Base-by-base conservation (phyloP, 2,329 filamentous ascomycete genomes). In the Fusarium tupiense region DNA sequence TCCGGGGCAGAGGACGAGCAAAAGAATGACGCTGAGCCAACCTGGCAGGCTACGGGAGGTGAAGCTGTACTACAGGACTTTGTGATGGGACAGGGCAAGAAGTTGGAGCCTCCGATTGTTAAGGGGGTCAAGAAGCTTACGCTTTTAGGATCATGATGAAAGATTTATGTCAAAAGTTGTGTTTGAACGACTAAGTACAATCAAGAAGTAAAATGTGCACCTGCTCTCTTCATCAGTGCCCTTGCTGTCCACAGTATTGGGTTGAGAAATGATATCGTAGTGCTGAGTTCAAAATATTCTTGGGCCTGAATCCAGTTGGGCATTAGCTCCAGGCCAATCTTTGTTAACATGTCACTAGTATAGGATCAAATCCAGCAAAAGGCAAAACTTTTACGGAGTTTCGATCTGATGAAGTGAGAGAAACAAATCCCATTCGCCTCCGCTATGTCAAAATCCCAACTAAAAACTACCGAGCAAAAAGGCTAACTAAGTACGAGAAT, bases 21-120 rank as follows among this genome's bases (percentile, higher is more conserved):
- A 43, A 65, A 75, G 24, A 76, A 78, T 16, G 73, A 65, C 3
- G 73, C 64, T 13, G 76, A 64, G 53, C 76, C 59, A 56, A 61
- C 71, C 41, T 83, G 77, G 82, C 81, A 73, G 64, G 83, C 84
- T 10, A 83, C 80, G n/a, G 88, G 88, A 7, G 87, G 85, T 4
- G 86, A 88, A 29, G 87, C 85, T 8, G 88, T 90, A 40, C 76
- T 89, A 60, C 83, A 84, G 62, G 88, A 89, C 67, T 87, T 85
- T 70, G 79, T 88, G 53, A 81, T 86, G 67, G 86, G 83, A 13
- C 82, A 81, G 73, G 83, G 82, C 74, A 83, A 85, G 77, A 85
- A 80, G 74, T 82, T 86, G 75, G 83, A 86, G 63, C 82, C 87
- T 41, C 88, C 88, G 31, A 80, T 86, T 17, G 83, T 90, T n/a